Evolutionary conservation across 2,329 filamentous ascomycete species (phyloP).

Genomic region (Fusarium staphyleae): DNA sequence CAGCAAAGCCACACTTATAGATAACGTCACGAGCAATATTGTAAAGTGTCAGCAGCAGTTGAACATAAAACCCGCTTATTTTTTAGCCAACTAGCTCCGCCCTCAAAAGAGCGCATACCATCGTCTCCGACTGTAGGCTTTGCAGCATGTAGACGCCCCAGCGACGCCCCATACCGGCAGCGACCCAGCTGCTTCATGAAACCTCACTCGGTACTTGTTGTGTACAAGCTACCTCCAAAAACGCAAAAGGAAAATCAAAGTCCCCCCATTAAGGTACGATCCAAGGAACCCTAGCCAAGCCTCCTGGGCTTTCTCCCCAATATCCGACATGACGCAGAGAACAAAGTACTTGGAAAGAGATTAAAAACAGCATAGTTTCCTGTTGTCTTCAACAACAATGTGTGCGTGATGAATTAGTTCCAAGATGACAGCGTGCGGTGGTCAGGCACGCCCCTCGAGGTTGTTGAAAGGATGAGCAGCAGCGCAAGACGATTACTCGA

Average conservation of each 20-base stretch:
- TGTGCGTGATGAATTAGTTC: conserved; percentile 43
- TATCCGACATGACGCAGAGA: conserved; percentile 35
- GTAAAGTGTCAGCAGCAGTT: not conserved
- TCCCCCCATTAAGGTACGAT: conserved; percentile 34
- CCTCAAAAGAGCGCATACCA: conserved; percentile 27
- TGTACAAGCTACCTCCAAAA: conserved; percentile 14
- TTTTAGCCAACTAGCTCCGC: conserved; percentile 31
- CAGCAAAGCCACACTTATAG: not conserved
- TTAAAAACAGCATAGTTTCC: conserved; percentile 39
- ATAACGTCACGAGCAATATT: not conserved
- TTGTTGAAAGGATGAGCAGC: conserved; percentile 36
- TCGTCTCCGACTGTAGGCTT: conserved; percentile 37
- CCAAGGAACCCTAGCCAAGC: conserved; percentile 41
- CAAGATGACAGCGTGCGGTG: conserved; percentile 35
- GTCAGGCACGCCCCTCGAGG: conserved; percentile 32
- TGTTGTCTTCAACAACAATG: conserved; percentile 39
- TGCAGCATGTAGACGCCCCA: conserved; percentile 14
- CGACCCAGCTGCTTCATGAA: conserved; percentile 37
- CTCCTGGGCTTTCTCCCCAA: conserved; percentile 45
- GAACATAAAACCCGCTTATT: conserved; percentile 34
- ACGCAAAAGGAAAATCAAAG: conserved; percentile 23
- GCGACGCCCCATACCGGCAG: conserved; percentile 28
- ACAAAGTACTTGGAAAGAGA: conserved; percentile 30
- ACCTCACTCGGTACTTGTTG: conserved; percentile 18
- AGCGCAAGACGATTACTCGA: conserved; percentile 27